Base-by-base conservation (phyloP, 352 stramenopile genomes). In the Saprolegnia parasitica region DNA sequence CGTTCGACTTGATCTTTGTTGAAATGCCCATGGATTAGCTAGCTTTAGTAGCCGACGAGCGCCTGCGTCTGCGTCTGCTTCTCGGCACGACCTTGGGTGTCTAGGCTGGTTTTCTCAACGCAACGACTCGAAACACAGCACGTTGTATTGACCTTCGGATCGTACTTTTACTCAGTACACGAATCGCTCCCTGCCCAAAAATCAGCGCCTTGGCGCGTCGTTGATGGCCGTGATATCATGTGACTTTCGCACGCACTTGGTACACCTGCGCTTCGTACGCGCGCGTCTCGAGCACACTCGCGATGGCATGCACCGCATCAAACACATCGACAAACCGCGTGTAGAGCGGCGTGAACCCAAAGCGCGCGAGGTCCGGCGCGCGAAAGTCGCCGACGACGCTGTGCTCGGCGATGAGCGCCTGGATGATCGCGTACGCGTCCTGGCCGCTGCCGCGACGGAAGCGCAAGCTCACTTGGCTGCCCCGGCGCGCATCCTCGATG, bases 261-360 rank as follows among this genome's bases (percentile, higher is more conserved):
- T 54, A 70, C 63, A 29, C 21, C n/a, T 24, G 63, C 10, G n/a
- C 29, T 56, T 61, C 50, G 63, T 62, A 70, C 16, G 24, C 63
- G n/a, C 39, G 11, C n/a, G 63, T 62, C 15, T 37, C 21, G 10
- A 70, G 29, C 16, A 70, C 63, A 16, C 35, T 42, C 8, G 21
- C 24, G n/a, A 70, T 15, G 21, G 63, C 63, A 18, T 39, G 4
- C 4, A 42, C 26, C 3, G 63, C 49, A 26, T 70, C 54, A 57
- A 62, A 70, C 13, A 70, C 63, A 49, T 70, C 63, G 9, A 70
- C 63, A 23, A 70, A 70, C 46, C 63, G 63, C 49, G 63, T 70
- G 54, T 70, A 70, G 13, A 70, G 26, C 26, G 63, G 63, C 54
- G 63, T 70, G 54, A 70, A 70, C 8, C 63, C 63, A 62, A 70